phyloP scores from a whole-genome alignment of 2,329 filamentous ascomycete genomes.

The Chaetothyriales sp. region DNA sequence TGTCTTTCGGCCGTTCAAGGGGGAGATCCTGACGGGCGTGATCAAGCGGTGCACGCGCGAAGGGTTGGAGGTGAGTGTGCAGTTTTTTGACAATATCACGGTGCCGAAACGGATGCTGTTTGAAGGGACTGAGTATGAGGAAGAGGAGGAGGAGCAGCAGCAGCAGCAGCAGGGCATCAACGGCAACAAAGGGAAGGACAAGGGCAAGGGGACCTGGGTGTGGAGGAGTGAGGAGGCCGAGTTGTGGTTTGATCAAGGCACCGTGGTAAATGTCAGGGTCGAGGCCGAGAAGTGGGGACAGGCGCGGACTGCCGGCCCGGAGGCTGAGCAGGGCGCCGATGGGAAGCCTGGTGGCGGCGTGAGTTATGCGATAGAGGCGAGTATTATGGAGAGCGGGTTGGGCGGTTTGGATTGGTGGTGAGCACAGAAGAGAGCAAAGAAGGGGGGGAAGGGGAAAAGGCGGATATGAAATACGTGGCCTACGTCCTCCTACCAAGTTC shows the following conservation, averaged over 20 bases:
- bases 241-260: constrained; percentile 79
- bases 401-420: constrained; percentile 34
- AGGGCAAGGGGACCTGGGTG: constrained; percentile 45
- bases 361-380: constrained; percentile 22
- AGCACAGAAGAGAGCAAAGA: not conserved
- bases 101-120: constrained; percentile 61
- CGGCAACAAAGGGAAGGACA: too few species aligned
- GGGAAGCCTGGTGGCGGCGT: constrained; percentile 1
- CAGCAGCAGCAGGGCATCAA: too few species aligned
- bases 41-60: constrained; percentile 60
- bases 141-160: constrained; percentile 56
- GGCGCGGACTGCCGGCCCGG: constrained; percentile 1
- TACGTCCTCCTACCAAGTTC: not conserved
- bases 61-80: constrained; percentile 55
- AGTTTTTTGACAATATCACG: constrained; percentile 90
- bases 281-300: constrained; percentile 64
- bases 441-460: not conserved
- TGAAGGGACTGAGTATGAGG: constrained; percentile 56
- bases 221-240: constrained; percentile 61
- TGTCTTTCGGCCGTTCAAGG: constrained; percentile 91
- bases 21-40: constrained; percentile 72
- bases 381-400: constrained; percentile 32
- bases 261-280: constrained; percentile 73
- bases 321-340: constrained; percentile 6
- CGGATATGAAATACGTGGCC: not conserved